These are phyloP conservation scores for Metschnikowia reukaufii DNA, from an alignment of 805 yeast genomes.

Conservation along the genomic window DNA sequence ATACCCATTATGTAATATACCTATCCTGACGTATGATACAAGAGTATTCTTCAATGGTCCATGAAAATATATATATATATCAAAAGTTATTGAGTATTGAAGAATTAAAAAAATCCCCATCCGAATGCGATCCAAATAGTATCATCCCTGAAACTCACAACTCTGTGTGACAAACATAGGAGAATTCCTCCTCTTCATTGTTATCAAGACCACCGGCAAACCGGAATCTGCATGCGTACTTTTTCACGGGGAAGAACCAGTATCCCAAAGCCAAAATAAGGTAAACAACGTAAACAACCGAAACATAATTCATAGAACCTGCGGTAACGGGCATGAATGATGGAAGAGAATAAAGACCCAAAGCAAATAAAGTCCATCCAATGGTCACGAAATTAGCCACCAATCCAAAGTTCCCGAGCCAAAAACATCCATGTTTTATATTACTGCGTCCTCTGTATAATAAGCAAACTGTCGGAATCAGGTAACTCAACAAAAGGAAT, in stretches of 20 bases:
- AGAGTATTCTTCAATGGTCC: too few relatives aligned
- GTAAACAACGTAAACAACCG: slow-evolving; percentile 31
- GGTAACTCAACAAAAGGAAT: slow-evolving; percentile 36
- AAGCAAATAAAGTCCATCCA: slow-evolving; percentile 36
- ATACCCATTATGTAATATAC: too few relatives aligned
- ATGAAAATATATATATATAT: too few relatives aligned
- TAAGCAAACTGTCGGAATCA: slow-evolving; percentile 37
- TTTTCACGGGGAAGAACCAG: slow-evolving; percentile 45
- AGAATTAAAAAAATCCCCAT: slow-evolving; percentile 1
- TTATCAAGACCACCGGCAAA: slow-evolving; percentile 45
- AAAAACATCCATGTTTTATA: slow-evolving; percentile 41
- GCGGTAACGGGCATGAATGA: slow-evolving; percentile 29
- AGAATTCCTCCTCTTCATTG: slow-evolving; percentile 44
- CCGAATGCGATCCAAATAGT: slow-evolving; percentile 38
- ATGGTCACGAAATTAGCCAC: slow-evolving; percentile 35
- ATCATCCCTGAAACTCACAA: slow-evolving; percentile 34
- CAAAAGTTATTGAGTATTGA: too few relatives aligned
- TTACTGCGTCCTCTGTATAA: slow-evolving; percentile 38
- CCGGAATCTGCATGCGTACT: slow-evolving; percentile 35
- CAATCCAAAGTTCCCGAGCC: slow-evolving; percentile 40
- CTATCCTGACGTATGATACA: too few relatives aligned
- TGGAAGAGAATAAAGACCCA: slow-evolving; percentile 42
- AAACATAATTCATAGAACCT: slow-evolving; percentile 30
- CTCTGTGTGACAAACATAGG: slow-evolving; percentile 38
- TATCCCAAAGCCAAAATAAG: slow-evolving; percentile 37